A percentile compares a stretch with the other conserved stretches of the same genome.
These are phyloP conservation scores for Linum tenue DNA, from an alignment of 345 rosid species.

Conservation along the genomic window DNA sequence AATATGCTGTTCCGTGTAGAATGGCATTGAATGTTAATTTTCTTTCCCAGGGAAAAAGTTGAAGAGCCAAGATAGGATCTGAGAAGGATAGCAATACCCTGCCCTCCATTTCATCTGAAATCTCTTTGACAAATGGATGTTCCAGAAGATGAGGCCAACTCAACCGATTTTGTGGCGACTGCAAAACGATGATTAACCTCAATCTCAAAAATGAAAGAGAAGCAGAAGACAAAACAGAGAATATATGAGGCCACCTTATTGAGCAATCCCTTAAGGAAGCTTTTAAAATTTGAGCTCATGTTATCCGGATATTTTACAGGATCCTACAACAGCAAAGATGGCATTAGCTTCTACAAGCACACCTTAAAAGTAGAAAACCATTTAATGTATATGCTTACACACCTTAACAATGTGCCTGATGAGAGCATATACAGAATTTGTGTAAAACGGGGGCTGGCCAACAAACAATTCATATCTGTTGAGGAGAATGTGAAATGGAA, in stretches of 20 bases:
- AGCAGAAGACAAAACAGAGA: background rate
- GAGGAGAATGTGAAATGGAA: constrained; percentile 5
- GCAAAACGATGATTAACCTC: constrained; percentile 11
- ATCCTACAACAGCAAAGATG: constrained; percentile 47
- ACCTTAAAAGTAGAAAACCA: constrained; percentile 13
- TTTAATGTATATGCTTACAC: constrained; percentile 11
- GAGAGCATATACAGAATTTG: constrained; percentile 95
- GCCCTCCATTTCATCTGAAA: constrained; percentile 48
- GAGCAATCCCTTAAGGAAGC: constrained; percentile 90
- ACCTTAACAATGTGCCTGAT: constrained; percentile 97
- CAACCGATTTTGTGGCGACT: constrained; percentile 89
- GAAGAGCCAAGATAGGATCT: background rate
- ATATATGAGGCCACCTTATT: constrained; percentile 48
- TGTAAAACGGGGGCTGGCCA: constrained; percentile 97
- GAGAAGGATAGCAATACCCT: constrained; percentile 35
- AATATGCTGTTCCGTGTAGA: no score
- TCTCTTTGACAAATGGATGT: constrained; percentile 87
- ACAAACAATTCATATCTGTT: constrained; percentile 92
- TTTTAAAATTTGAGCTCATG: constrained; percentile 76
- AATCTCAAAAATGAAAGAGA: constrained; percentile 1
- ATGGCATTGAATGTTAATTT: no score
- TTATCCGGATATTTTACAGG: constrained; percentile 95
- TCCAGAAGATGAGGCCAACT: constrained; percentile 94
- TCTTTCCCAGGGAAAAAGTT: background rate
- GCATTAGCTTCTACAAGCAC: constrained; percentile 26